Percentiles rank a stretch among this genome's conserved stretches.
Conservation (phyloP, 1,139 yeast genomes). For the Kodamaea derodonti region DNA sequence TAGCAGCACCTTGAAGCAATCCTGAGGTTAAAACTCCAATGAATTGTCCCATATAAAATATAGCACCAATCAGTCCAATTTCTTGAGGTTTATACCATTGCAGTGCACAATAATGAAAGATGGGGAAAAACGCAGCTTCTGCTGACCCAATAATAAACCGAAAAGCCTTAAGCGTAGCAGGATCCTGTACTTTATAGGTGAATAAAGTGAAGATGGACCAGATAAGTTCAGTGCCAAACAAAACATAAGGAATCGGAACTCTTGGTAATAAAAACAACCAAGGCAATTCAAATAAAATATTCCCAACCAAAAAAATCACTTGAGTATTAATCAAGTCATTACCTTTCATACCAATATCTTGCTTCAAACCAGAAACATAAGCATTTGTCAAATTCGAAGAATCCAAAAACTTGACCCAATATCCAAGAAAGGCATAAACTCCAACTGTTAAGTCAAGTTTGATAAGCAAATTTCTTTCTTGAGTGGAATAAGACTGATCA, state of each 20-base stretch:
- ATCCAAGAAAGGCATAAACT: conserved; percentile 24
- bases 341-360: conserved; percentile 24
- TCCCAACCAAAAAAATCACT: conserved; percentile 24
- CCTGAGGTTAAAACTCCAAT: conserved; percentile 30
- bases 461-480: conserved; percentile 21
- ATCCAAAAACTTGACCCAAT: conserved; percentile 25
- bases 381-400: conserved; percentile 24
- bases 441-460: conserved; percentile 25
- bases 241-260: conserved; percentile 20
- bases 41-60: conserved; percentile 28
- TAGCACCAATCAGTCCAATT: conserved; percentile 24
- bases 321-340: conserved; percentile 29
- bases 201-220: conserved; percentile 25
- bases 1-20: conserved; percentile 24
- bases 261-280: conserved; percentile 21
- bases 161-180: conserved; percentile 21
- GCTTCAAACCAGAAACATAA: conserved; percentile 26
- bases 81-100: conserved; percentile 26
- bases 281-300: conserved; percentile 24
- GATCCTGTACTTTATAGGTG: conserved; percentile 16
- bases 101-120: conserved; percentile 20
- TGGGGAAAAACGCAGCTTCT: conserved; percentile 24
- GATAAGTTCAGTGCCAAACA: conserved; percentile 20
- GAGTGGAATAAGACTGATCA: conserved; percentile 14
- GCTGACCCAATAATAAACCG: conserved; percentile 27